Base-by-base conservation (phyloP, 2,329 filamentous ascomycete genomes). In the Helicocarpus griseus region DNA sequence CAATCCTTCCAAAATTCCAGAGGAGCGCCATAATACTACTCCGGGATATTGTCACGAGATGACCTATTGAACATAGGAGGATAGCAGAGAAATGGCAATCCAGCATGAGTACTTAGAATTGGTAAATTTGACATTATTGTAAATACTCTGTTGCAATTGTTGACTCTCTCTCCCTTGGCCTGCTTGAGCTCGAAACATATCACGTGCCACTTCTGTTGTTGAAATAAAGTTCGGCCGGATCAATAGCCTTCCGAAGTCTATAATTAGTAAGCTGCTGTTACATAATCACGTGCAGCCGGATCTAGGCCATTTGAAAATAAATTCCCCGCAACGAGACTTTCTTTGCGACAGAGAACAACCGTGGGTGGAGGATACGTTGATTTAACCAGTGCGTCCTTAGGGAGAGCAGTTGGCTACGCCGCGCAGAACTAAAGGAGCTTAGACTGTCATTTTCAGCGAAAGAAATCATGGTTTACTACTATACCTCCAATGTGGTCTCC, bases 401-500 rank as follows among this genome's bases (percentile, higher is more conserved):
- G 41, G 26, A 31, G 41, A 31, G 24, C 5, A n/a, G n/a, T n/a
- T n/a, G n/a, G n/a, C n/a, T n/a, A n/a, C n/a, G n/a, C n/a, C n/a
- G n/a, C n/a, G n/a, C n/a, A n/a, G n/a, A n/a, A n/a, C n/a, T n/a
- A n/a, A n/a, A n/a, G n/a, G n/a, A n/a, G n/a, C n/a, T n/a, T n/a
- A n/a, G n/a, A n/a, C n/a, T n/a, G n/a, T n/a, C n/a, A n/a, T n/a
- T n/a, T n/a, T n/a, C n/a, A n/a, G n/a, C n/a, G 19, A 28, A 17
- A 21, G 24, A 22, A 44, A 69, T 64, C 26, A 94, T 98, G 93
- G 93, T 98, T 44, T 95, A 87, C 73, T 97, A 97, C 70, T 97
- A 93, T 69, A 93, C 83, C 1, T 97, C 91, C 24, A 91, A 81
- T 55, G 82, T 83, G 39, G 88, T 95, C 36, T 78, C 83, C 11